A percentile compares a stretch with the other conserved stretches of the same genome.
These are phyloP conservation scores for Beauveria sp. DNA, from an alignment of 2,329 filamentous ascomycete genomes.

Conservation along the genomic window DNA sequence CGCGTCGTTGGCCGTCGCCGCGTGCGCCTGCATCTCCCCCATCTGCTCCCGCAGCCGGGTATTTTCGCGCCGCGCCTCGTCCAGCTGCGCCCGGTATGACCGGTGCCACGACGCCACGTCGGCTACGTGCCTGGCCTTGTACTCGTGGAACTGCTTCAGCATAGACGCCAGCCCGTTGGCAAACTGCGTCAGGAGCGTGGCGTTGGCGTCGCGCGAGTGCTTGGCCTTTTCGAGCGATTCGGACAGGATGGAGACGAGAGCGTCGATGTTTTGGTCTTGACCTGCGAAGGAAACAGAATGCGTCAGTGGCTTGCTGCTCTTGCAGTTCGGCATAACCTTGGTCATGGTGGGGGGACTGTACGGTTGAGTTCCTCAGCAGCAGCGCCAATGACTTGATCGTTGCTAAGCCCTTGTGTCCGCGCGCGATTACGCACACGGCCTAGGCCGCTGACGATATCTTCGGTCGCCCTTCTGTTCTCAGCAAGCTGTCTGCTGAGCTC, in stretches of 20 bases:
- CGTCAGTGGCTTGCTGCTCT: not conserved
- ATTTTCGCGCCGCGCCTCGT: conserved; percentile 58
- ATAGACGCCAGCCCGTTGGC: conserved; percentile 49
- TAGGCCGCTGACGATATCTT: conserved; percentile 56
- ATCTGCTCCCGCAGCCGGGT: conserved; percentile 56
- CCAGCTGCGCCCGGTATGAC: conserved; percentile 55
- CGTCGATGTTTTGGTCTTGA: conserved; percentile 53
- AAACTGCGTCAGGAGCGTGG: conserved; percentile 49
- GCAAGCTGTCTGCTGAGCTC: conserved; percentile 56
- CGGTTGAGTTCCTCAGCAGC: conserved; percentile 51
- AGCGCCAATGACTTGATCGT: conserved; percentile 50
- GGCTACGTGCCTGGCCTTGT: conserved; percentile 54
- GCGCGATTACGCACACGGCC: conserved; percentile 54
- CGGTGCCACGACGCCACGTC: conserved; percentile 59
- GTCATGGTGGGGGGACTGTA: conserved; percentile 22
- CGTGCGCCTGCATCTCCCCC: conserved; percentile 58
- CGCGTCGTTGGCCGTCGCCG: conserved; percentile 48
- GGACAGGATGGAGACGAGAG: conserved; percentile 51
- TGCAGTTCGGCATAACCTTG: not conserved
- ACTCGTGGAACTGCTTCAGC: conserved; percentile 57
- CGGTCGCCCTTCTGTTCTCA: conserved; percentile 53
- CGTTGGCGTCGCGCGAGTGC: conserved; percentile 53
- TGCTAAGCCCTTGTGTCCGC: conserved; percentile 42
- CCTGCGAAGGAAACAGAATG: conserved; percentile 28
- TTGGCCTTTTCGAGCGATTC: conserved; percentile 56